Evolutionary conservation across 495 filamentous ascomycete species (phyloP).

Genomic region (Bacidia rubella): DNA sequence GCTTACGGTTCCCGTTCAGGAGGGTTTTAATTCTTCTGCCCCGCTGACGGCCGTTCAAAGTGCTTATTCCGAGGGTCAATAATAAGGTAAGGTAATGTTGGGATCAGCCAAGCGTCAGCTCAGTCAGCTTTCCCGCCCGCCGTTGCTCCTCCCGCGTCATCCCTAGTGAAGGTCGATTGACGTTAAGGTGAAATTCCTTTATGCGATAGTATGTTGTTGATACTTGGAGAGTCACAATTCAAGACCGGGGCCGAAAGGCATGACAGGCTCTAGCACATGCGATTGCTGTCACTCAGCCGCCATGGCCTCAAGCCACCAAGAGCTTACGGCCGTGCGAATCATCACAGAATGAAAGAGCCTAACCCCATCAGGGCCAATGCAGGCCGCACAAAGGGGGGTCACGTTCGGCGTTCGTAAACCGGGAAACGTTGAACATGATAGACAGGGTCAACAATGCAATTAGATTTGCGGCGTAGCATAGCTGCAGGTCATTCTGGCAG

Average conservation of each 20-base stretch:
- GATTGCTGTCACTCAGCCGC: not conserved
- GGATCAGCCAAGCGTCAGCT: not conserved
- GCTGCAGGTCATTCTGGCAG: not conserved
- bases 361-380: not conserved
- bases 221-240: not conserved
- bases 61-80: not conserved
- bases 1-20: not conserved
- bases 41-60: not conserved
- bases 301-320: not conserved
- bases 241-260: not conserved
- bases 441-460: not conserved
- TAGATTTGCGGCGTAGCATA: not conserved
- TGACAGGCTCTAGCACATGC: not conserved
- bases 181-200: not conserved
- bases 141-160: not conserved
- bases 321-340: not conserved
- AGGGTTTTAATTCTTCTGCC: not conserved
- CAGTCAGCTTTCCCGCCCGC: not conserved
- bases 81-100: too few species aligned
- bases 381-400: not conserved
- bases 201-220: not conserved
- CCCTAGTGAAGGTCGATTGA: not conserved
- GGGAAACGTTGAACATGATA: not conserved
- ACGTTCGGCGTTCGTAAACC: not conserved
- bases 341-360: not conserved